Evolutionary conservation across 2,329 filamentous ascomycete species (phyloP), one percentile per base, ranked within the genome.

Genomic region (Pseudogymnoascus sp.): DNA sequence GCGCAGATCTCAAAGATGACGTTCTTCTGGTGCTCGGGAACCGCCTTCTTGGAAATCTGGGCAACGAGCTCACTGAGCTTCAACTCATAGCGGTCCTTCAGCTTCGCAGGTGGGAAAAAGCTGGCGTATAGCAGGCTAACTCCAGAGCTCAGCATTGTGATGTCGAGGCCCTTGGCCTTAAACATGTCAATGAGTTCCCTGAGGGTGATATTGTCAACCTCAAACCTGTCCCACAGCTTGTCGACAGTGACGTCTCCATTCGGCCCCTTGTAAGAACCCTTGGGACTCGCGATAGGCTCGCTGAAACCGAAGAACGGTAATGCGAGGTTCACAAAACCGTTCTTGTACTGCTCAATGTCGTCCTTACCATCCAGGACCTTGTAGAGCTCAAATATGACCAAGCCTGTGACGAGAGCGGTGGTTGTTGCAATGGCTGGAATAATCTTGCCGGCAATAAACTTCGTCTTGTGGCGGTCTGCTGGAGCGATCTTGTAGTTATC

Each of bases 371-470:
- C 94, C 52, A 99, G 81, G 66, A 99, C 84, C 85, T 99, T 99
- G 87, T 91, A 97, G 58, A 97, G 79, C 79, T 99, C 94, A 52
- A 99, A 79, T 14, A 95, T 83, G 61, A 99, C 92, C 52, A 99
- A 82, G 63, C 94, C 94, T 2, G 94, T 99, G 11, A 97, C 93
- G 63, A 99, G 81, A 2, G 94, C 93, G 2, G 94, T 99, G 0
- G 94, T 97, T 2, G 94, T 99, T 49, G 94, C 94, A 75, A 99
- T 99, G 52, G 94, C 94, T 21, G 94, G 94, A 68, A 99, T 99
- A 69, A 99, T 99, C 84, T 99, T 99, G 74, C 94, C 94, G 33
- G 94, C 95, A 73, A 99, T 99, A 77, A 99, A 97, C 81, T 99
- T 99, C 65, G 93, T 99, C 86, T 94, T 96, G 82, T 97, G 94